Percentiles rank a stretch among this genome's conserved stretches.
phyloP scores from a whole-genome alignment of 2,329 filamentous ascomycete genomes.

The Penicillium occitanis region DNA sequence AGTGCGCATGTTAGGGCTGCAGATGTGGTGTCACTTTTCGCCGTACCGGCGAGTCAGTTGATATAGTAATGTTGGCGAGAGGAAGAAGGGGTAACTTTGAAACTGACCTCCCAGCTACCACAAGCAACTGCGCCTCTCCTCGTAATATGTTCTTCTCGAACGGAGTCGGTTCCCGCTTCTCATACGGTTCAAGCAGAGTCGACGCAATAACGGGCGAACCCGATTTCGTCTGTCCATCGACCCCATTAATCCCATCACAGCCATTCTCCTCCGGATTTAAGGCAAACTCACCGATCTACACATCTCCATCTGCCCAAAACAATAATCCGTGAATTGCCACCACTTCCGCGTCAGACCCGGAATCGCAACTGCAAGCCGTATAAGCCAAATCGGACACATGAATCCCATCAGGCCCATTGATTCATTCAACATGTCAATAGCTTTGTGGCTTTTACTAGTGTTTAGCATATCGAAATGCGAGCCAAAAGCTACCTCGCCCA shows the following conservation, averaged over 20 bases:
- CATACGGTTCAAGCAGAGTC: conserved; percentile 27
- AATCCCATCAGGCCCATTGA: conserved; percentile 27
- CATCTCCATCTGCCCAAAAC: conserved; percentile 32
- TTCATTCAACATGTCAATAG: conserved; percentile 38
- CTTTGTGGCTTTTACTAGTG: conserved; percentile 21
- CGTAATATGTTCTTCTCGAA: conserved; percentile 27
- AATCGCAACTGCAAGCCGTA: conserved; percentile 33
- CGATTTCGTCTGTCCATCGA: conserved; percentile 17
- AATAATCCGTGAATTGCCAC: conserved; percentile 38
- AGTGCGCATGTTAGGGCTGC: conserved; percentile 43
- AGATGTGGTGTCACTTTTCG: conserved; percentile 38
- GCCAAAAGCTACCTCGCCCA: conserved; percentile 48
- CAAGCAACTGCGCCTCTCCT: conserved; percentile 30
- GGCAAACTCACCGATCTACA: conserved; percentile 25
- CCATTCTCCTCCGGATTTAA: too few species aligned
- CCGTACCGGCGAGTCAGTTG: not conserved
- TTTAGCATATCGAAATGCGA: conserved; percentile 28
- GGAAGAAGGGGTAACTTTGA: not conserved
- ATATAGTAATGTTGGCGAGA: not conserved
- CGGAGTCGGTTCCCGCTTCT: conserved; percentile 20
- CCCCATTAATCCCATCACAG: not conserved
- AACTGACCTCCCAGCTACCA: conserved; percentile 29
- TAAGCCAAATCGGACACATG: conserved; percentile 33
- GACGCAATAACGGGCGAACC: conserved; percentile 27
- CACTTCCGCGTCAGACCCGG: conserved; percentile 35